A percentile compares a stretch with the other conserved stretches of the same genome.
Evolutionary conservation across 2,329 filamentous ascomycete genomes (phyloP).

Genomic region (Fusarium buharicum): DNA sequence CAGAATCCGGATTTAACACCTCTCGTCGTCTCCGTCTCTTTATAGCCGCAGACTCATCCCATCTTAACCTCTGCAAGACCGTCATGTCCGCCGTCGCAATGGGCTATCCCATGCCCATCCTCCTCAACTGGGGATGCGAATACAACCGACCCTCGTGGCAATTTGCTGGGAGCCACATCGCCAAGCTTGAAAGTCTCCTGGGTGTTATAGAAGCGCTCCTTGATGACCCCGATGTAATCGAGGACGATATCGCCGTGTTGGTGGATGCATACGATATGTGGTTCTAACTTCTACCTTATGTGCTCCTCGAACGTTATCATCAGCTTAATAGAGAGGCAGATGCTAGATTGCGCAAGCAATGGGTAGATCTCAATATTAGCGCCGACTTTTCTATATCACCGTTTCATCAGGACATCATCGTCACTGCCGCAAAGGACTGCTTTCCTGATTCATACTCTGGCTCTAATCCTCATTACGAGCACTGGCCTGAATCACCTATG

Average conservation of each 20-base stretch:
- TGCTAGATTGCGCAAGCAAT: constrained; percentile 41
- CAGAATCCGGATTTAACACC: constrained; percentile 2
- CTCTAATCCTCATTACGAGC: constrained; percentile 50
- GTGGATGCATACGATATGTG: constrained; percentile 54
- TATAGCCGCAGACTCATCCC: constrained; percentile 52
- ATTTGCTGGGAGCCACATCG: constrained; percentile 53
- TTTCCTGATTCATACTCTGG: constrained; percentile 49
- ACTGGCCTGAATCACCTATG: constrained; percentile 53
- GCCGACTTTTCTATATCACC: constrained; percentile 46
- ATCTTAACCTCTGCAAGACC: constrained; percentile 53
- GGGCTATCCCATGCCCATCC: constrained; percentile 52
- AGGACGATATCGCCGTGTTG: constrained; percentile 51
- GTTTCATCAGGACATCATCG: constrained; percentile 49
- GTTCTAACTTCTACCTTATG: constrained; percentile 54
- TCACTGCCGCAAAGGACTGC: constrained; percentile 52
- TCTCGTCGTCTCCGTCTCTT: constrained; percentile 50
- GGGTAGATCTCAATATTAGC: constrained; percentile 27
- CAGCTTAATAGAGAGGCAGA: constrained; percentile 50
- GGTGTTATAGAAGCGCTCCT: constrained; percentile 47
- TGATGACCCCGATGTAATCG: constrained; percentile 29
- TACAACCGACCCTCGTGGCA: constrained; percentile 53
- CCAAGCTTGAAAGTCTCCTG: constrained; percentile 51
- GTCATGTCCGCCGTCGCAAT: constrained; percentile 53
- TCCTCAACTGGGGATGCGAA: constrained; percentile 54
- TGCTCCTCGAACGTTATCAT: constrained; percentile 52